Percentiles rank a stretch among this genome's conserved stretches.
Conservation (phyloP, 306 rosid species). For the Malus sieversii region DNA sequence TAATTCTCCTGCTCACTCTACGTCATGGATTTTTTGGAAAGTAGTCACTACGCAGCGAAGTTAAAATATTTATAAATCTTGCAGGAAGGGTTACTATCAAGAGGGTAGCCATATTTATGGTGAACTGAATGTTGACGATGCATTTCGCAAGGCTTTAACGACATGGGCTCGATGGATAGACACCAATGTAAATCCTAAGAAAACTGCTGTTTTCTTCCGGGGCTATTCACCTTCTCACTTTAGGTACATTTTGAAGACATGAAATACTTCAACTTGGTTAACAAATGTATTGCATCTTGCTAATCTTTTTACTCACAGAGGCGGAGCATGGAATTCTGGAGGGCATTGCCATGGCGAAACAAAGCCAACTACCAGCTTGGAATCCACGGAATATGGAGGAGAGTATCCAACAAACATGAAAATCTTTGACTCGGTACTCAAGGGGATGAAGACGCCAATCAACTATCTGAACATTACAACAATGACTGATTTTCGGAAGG, state of each 20-base stretch:
- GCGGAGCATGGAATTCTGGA: conserved; percentile 19
- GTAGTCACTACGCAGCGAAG: not conserved
- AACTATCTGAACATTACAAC: conserved; percentile 13
- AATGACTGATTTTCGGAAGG: conserved; percentile 20
- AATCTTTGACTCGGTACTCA: conserved; percentile 11
- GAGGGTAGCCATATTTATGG: conserved; percentile 17
- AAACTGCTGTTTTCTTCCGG: conserved; percentile 18
- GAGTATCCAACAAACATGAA: conserved; percentile 17
- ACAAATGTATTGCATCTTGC: not conserved
- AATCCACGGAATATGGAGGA: conserved; percentile 1
- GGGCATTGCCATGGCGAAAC: conserved; percentile 12
- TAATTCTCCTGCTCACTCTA: not conserved
- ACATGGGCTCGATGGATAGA: conserved; percentile 23
- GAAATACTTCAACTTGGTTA: not conserved
- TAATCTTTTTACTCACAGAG: not conserved
- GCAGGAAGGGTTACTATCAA: conserved; percentile 23
- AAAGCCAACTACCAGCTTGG: conserved; percentile 1
- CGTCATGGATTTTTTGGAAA: not conserved
- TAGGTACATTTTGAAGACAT: conserved; percentile 3
- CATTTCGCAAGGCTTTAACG: conserved; percentile 10
- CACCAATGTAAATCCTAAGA: conserved; percentile 9
- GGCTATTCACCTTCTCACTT: conserved; percentile 25
- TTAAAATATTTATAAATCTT: not conserved
- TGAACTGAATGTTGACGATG: conserved; percentile 11
- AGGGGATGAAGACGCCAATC: conserved; percentile 14